These are phyloP conservation scores for Aspergillus homomorphus DNA, from an alignment of 495 filamentous ascomycete genomes.

Conservation along the genomic window DNA sequence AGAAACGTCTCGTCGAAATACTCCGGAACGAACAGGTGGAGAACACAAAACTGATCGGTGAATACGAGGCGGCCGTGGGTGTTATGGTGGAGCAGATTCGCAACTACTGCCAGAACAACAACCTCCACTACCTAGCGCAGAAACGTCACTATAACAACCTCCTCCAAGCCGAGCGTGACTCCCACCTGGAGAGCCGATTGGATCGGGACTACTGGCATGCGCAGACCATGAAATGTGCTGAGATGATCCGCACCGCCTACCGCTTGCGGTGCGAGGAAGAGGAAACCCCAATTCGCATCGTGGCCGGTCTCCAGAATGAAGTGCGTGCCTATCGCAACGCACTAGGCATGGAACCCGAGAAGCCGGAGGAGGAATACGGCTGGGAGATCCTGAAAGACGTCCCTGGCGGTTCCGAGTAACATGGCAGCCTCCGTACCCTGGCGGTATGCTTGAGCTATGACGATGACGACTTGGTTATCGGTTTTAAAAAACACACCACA, in stretches of 20 bases:
- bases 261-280: conserved; percentile 51
- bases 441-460: conserved; percentile 17
- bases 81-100: conserved; percentile 60
- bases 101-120: conserved; percentile 59
- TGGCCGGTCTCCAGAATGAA: conserved; percentile 53
- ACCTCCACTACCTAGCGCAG: conserved; percentile 53
- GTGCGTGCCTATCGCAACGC: conserved; percentile 53
- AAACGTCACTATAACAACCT: conserved; percentile 60
- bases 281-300: conserved; percentile 43
- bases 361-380: conserved; percentile 51
- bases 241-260: conserved; percentile 52
- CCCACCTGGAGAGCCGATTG: conserved; percentile 55
- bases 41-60: conserved; percentile 52
- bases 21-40: conserved; percentile 49
- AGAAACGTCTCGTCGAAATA: conserved; percentile 44
- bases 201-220: conserved; percentile 65
- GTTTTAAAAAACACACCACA: conserved; percentile 7
- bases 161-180: conserved; percentile 55
- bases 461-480: conserved; percentile 14
- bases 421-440: neutral
- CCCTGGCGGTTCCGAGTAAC: conserved; percentile 34
- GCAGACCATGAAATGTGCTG: conserved; percentile 49
- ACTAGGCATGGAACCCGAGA: conserved; percentile 52
- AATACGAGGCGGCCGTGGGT: conserved; percentile 55
- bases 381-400: conserved; percentile 52